Conservation (phyloP, 2,329 filamentous ascomycete species). For the Paecilomyces sp. region DNA sequence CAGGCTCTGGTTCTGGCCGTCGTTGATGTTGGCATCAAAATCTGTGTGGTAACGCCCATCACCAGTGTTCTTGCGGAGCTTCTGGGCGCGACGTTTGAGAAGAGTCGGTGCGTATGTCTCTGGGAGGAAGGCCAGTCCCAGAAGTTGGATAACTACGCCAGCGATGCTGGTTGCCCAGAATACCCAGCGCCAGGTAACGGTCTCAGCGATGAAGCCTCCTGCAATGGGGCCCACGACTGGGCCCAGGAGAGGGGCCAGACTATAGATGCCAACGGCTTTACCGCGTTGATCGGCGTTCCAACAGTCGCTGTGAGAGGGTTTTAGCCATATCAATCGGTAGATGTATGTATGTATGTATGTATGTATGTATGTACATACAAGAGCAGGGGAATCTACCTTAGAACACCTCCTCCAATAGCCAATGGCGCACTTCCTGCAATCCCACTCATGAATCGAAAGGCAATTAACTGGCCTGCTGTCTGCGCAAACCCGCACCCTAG, state of each 20-base stretch:
- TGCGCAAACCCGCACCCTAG: conserved; percentile 47
- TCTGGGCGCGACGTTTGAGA: conserved; percentile 47
- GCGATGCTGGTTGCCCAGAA: conserved; percentile 58
- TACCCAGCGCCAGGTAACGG: conserved; percentile 60
- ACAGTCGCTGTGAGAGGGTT: conserved; percentile 34
- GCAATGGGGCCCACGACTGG: conserved; percentile 56
- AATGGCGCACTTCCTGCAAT: conserved; percentile 40
- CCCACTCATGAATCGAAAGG: conserved; percentile 46
- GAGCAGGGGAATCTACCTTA: conserved; percentile 8
- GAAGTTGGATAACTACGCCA: conserved; percentile 49
- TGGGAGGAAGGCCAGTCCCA: conserved; percentile 50
- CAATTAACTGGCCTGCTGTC: conserved; percentile 42
- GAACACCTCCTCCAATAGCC: conserved; percentile 35
- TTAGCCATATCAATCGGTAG: background rate
- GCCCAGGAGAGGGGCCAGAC: conserved; percentile 52
- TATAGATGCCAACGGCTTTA: conserved; percentile 51
- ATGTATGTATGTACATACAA: background rate
- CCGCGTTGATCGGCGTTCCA: conserved; percentile 53
- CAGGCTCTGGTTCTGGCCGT: conserved; percentile 2
- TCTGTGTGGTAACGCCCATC: conserved; percentile 15
- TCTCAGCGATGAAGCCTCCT: conserved; percentile 52
- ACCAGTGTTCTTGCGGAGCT: conserved; percentile 26
- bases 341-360: background rate
- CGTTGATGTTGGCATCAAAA: conserved; percentile 10
- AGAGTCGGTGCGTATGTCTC: conserved; percentile 59